Percentiles rank a stretch among this genome's conserved stretches.
Conservation (phyloP, 805 yeast genomes). For the Kurtzmaniella fragi region DNA sequence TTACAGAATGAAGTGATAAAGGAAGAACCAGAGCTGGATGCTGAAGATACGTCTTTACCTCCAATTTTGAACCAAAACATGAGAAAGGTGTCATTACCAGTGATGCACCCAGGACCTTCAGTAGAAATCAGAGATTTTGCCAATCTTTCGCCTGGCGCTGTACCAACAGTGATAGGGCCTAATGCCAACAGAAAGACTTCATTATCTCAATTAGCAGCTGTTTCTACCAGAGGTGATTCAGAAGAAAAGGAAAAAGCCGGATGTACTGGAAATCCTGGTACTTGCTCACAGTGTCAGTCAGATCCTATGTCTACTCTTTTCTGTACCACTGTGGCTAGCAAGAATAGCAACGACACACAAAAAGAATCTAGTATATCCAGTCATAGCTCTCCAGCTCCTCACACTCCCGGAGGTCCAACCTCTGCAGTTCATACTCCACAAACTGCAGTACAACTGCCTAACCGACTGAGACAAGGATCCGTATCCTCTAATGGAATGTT, state of each 20-base stretch:
- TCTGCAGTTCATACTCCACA: slow-evolving; percentile 15
- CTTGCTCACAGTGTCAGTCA: slow-evolving; percentile 73
- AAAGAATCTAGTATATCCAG: slow-evolving; percentile 11
- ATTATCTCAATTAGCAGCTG: slow-evolving; percentile 5
- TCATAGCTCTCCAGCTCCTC: slow-evolving; percentile 12
- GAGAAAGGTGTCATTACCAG: slow-evolving; percentile 44
- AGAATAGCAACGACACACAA: slow-evolving; percentile 14
- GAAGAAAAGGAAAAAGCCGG: slow-evolving; percentile 25
- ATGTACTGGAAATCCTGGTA: slow-evolving; percentile 87
- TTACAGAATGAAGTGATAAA: slow-evolving; percentile 12
- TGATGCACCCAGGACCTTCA: slow-evolving; percentile 60
- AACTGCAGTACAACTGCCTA: slow-evolving; percentile 3
- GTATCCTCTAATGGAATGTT: slow-evolving; percentile 40
- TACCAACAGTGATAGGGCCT: slow-evolving; percentile 26
- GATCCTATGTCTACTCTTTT: slow-evolving; percentile 88
- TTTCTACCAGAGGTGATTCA: not conserved
- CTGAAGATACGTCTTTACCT: slow-evolving; percentile 33
- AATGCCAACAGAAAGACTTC: slow-evolving; percentile 13
- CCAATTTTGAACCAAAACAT: slow-evolving; percentile 27
- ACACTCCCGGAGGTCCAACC: slow-evolving; percentile 13
- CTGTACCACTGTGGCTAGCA: slow-evolving; percentile 78
- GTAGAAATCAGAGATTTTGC: slow-evolving; percentile 45
- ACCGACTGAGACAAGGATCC: not conserved
- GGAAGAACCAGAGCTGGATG: slow-evolving; percentile 28
- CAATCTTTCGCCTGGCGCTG: slow-evolving; percentile 34